A percentile compares a stretch with the other conserved stretches of the same genome.
Conservation (phyloP, 805 yeast species). For the Yarrowia hollandica region DNA sequence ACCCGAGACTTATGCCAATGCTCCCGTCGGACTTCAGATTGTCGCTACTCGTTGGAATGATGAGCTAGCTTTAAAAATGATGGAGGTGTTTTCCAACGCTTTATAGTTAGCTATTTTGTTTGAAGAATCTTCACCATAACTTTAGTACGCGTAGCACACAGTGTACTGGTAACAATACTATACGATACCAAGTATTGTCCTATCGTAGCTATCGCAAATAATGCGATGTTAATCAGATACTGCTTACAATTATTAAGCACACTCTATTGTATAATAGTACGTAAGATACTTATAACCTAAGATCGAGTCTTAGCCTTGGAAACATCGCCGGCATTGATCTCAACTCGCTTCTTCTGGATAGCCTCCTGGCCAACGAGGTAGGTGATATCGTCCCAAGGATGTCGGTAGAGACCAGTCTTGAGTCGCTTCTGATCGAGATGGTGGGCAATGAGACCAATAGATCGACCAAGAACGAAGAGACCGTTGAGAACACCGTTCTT, state of each 20-base stretch:
- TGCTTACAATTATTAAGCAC: no score
- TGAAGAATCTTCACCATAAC: no score
- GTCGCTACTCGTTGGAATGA: slow-evolving; percentile 58
- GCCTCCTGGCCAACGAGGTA: slow-evolving; percentile 46
- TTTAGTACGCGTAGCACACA: no score
- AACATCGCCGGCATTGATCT: slow-evolving; percentile 42
- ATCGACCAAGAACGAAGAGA: slow-evolving; percentile 48
- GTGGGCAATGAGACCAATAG: slow-evolving; percentile 50
- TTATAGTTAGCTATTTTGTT: no score
- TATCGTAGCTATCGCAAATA: no score
- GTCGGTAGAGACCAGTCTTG: slow-evolving; percentile 49
- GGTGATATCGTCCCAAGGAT: slow-evolving; percentile 52
- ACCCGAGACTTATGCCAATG: slow-evolving; percentile 50
- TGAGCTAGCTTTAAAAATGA: slow-evolving; percentile 41
- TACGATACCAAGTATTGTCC: no score
- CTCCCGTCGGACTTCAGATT: slow-evolving; percentile 59
- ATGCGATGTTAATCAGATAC: no score
- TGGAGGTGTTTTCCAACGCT: slow-evolving; percentile 8
- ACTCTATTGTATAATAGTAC: no score
- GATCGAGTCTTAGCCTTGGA: slow-evolving; percentile 35
- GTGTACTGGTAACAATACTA: no score
- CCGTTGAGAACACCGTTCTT: slow-evolving; percentile 51
- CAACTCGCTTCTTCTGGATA: slow-evolving; percentile 42
- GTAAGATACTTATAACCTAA: no score
- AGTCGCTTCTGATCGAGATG: slow-evolving; percentile 50